A percentile compares a stretch with the other conserved stretches of the same genome.
These are phyloP conservation scores for Silene uniflora DNA, from an alignment of 148 eudicot species.

Conservation along the genomic window DNA sequence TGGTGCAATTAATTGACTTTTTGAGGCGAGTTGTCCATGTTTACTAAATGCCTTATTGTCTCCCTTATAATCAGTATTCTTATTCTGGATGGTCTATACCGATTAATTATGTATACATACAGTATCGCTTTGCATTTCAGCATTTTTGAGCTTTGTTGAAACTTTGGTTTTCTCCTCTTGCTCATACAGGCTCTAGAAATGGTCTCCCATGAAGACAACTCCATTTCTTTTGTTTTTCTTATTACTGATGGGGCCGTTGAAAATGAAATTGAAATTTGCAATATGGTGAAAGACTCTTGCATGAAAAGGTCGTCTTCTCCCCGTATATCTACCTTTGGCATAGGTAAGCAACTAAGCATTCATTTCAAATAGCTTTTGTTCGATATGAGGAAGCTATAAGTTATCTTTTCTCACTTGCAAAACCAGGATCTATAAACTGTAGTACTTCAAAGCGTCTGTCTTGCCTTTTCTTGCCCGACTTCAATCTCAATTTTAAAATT, in stretches of 20 bases:
- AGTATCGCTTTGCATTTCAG: neutral
- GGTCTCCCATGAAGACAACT: conserved; percentile 45
- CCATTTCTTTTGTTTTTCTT: conserved; percentile 58
- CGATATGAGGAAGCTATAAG: neutral
- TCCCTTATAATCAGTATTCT: no score
- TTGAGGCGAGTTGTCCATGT: no score
- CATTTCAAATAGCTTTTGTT: neutral
- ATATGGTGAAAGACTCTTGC: conserved; percentile 39
- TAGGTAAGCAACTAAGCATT: conserved; percentile 41
- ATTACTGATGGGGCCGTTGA: conserved; percentile 91
- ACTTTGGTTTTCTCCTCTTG: conserved; percentile 16
- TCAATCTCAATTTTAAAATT: no score
- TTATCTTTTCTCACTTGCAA: no score
- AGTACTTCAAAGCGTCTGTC: neutral
- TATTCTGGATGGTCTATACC: no score
- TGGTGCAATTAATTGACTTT: no score
- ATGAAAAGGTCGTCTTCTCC: conserved; percentile 35
- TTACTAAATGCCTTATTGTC: no score
- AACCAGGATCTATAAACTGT: no score
- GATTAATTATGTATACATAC: no score
- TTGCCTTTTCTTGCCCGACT: neutral
- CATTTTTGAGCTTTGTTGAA: neutral
- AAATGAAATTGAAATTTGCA: conserved; percentile 82
- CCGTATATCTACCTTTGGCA: conserved; percentile 81
- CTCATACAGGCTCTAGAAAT: conserved; percentile 67